These are phyloP conservation scores for Ogataea paradorogensis DNA, from an alignment of 805 yeast genomes.

Conservation along the genomic window DNA sequence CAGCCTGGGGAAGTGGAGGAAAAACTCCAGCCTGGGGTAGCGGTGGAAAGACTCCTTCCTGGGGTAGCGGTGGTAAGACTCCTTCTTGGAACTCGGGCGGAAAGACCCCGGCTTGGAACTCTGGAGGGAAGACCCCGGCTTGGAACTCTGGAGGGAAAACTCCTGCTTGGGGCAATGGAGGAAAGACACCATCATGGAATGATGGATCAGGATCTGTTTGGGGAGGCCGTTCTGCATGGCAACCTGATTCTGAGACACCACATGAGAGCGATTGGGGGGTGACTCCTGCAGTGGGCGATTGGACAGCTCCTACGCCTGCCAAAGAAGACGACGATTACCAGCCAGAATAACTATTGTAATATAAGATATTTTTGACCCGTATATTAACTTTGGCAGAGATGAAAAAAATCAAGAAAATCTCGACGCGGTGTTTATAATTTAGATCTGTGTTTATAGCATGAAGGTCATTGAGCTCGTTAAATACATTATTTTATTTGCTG, in stretches of 20 bases:
- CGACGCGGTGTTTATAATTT: constrained; percentile 11
- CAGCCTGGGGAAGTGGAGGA: constrained; percentile 29
- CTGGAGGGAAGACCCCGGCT: constrained; percentile 39
- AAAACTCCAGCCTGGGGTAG: constrained; percentile 43
- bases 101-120: constrained; percentile 49
- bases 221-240: constrained; percentile 46
- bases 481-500: constrained; percentile 3
- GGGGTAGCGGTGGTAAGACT: constrained; percentile 40
- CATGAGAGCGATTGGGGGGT: constrained; percentile 37
- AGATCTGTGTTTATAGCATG: constrained; percentile 8
- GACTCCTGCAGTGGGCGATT: constrained; percentile 44
- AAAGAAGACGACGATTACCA: constrained; percentile 28
- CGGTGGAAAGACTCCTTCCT: constrained; percentile 42
- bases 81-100: constrained; percentile 40
- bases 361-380: constrained; percentile 4
- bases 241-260: constrained; percentile 30
- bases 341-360: constrained; percentile 11
- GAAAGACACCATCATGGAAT: constrained; percentile 44
- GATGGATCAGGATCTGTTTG: constrained; percentile 23
- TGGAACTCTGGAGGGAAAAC: constrained; percentile 40
- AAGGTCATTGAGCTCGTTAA: constrained; percentile 5
- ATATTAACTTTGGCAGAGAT: constrained; percentile 2
- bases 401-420: constrained; percentile 5
- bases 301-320: constrained; percentile 48
- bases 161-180: constrained; percentile 45